Evolutionary conservation across 1,284 basidiomycete genomes (phyloP), one percentile per base, ranked within the genome.

Genomic region (Apiotrichum siamense): DNA sequence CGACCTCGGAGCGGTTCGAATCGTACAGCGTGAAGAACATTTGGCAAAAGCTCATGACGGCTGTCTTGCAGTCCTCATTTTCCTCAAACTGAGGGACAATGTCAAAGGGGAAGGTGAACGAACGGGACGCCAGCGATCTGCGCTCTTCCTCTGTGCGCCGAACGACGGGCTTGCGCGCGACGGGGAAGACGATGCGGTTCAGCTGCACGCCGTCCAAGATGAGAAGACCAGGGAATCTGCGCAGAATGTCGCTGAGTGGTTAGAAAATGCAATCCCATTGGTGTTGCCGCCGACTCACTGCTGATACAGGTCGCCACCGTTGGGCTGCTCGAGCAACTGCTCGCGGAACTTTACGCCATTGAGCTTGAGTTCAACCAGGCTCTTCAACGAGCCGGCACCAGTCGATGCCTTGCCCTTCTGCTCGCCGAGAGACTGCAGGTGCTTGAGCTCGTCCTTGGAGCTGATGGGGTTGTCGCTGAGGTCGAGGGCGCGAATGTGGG

Each of bases 21-120:
- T 98, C 94, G 69, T 87, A 94, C 2, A 84, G 72, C 3, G 83
- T 80, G 75, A 96, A 94, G 73, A 86, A 94, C 55, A 88, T 46
- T 17, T 54, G 46, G 50, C 73, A 69, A 50, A 75, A 78, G 25
- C 63, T 62, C 59, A 75, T 77, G 50, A 75, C 75, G 24, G 63
- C 62, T 20, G 75, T 35, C 61, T 66, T 52, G 70, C 64, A 56
- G 12, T 47, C 60, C 18, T 63, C 62, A 32, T 61, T 61, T 31
- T 70, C 67, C 36, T 63, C 54, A 44, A 69, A 68, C 23, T 55
- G 61, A 10, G 50, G 37, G 37, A 58, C 52, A 10, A 70, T 61
- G 46, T 73, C 69, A 32, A 62, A 60, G 6, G 72, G 72, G 58
- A 65, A 74, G 1, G 65, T 60, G 54, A 66, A 68, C 13, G 68